Percentiles rank a stretch among this genome's conserved stretches.
phyloP scores from a whole-genome alignment of 2,329 filamentous ascomycete species.

The Apiospora kogelbergensis region DNA sequence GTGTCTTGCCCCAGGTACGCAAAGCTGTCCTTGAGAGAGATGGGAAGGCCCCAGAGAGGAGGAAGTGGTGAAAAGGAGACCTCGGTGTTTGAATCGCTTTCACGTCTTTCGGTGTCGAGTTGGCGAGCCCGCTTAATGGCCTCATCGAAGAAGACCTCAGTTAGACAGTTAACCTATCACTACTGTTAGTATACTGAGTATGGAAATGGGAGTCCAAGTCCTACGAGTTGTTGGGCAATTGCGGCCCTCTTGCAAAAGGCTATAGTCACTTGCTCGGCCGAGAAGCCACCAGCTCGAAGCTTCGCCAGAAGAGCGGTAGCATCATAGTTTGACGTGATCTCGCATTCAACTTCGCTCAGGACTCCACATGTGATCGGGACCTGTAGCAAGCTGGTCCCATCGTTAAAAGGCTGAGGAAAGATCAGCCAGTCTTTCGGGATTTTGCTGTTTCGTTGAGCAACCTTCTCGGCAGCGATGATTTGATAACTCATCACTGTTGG shows the following conservation, averaged over 20 bases:
- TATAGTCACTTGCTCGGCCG: not conserved
- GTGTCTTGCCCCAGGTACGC: constrained; percentile 53
- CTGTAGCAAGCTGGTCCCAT: not conserved
- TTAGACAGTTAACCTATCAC: constrained; percentile 20
- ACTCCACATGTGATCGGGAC: not conserved
- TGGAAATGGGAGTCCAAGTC: not conserved
- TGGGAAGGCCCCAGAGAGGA: constrained; percentile 26
- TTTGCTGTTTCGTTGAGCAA: not conserved
- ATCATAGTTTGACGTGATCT: not conserved
- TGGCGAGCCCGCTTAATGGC: constrained; percentile 22
- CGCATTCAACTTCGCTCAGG: not conserved
- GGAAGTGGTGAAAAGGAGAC: not conserved
- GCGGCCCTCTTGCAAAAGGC: not conserved
- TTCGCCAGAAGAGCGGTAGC: not conserved
- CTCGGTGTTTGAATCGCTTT: constrained; percentile 10
- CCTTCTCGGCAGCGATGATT: not conserved
- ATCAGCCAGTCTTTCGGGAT: not conserved
- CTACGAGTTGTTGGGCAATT: not conserved
- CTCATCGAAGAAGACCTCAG: constrained; percentile 26
- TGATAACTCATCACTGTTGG: not conserved
- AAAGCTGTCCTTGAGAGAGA: constrained; percentile 59
- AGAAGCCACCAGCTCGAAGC: not conserved
- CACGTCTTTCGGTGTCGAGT: constrained; percentile 18
- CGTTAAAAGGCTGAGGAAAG: too few relatives aligned
- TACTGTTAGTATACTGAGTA: fast-evolving